Evolutionary conservation across 1,139 yeast genomes (phyloP).

Genomic region (Candida sojae): DNA sequence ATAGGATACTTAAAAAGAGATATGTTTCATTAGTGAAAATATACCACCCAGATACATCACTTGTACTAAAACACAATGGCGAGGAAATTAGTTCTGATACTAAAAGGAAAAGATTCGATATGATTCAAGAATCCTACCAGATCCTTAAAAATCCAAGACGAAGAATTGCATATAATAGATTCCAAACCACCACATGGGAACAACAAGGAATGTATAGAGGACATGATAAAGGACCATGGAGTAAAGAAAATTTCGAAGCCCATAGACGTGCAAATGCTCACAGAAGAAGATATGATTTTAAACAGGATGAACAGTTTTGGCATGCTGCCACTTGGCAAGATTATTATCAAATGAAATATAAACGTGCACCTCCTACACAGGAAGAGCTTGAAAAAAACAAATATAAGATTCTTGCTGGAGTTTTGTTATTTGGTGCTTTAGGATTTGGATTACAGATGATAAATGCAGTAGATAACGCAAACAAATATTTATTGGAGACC

Average conservation of each 20-base stretch:
- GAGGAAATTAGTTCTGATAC: slow-evolving; percentile 32
- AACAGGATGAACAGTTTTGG: slow-evolving; percentile 54
- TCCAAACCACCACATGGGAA: slow-evolving; percentile 29
- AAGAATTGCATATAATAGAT: slow-evolving; percentile 34
- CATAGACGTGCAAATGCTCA: slow-evolving; percentile 45
- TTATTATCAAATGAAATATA: slow-evolving; percentile 45
- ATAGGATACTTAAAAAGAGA: slow-evolving; percentile 48
- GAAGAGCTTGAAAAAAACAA: slow-evolving; percentile 50
- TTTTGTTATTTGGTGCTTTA: slow-evolving; percentile 41
- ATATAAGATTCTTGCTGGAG: slow-evolving; percentile 44
- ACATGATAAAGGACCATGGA: slow-evolving; percentile 36
- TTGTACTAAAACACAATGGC: slow-evolving; percentile 27
- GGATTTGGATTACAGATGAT: slow-evolving; percentile 47
- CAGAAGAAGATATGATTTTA: slow-evolving; percentile 30
- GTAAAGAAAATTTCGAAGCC: slow-evolving; percentile 28
- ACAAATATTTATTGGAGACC: slow-evolving; percentile 30
- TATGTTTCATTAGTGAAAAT: slow-evolving; percentile 71
- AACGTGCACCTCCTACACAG: slow-evolving; percentile 39
- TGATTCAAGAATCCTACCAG: slow-evolving; percentile 72
- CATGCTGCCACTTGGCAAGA: slow-evolving; percentile 78
- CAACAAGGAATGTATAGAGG: slow-evolving; percentile 22
- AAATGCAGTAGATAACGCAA: slow-evolving; percentile 40
- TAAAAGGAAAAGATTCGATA: slow-evolving; percentile 65
- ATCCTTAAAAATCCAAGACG: slow-evolving; percentile 60
- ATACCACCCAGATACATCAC: slow-evolving; percentile 80